Percentiles rank a stretch among this genome's conserved stretches.
Evolutionary conservation across 164 flowering plant species (phyloP).

Genomic region (Kalanchoe fedtschenkoi): DNA sequence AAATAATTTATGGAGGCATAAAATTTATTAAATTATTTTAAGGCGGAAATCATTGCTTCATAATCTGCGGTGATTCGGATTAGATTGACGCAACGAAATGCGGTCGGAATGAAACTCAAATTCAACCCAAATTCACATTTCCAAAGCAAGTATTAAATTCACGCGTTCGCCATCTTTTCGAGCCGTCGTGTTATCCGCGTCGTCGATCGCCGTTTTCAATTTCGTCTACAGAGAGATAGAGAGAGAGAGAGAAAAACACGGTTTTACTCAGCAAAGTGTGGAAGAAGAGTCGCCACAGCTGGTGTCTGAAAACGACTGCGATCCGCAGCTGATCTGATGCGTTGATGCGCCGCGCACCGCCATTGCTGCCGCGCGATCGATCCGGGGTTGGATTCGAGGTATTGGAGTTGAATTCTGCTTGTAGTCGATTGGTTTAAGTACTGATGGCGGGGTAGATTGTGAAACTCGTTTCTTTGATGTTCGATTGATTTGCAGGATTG

Average conservation of each 20-base stretch:
- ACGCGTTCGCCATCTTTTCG: background rate
- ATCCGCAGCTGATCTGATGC: background rate
- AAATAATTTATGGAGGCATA: background rate
- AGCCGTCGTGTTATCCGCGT: background rate
- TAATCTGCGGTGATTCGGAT: slow-evolving; percentile 4
- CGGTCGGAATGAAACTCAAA: slow-evolving; percentile 3
- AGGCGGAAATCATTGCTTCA: background rate
- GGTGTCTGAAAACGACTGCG: background rate
- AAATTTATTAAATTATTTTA: background rate
- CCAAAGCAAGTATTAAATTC: background rate
- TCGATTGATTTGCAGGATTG: background rate
- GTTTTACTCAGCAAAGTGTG: background rate
- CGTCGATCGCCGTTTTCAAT: background rate
- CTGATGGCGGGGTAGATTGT: background rate
- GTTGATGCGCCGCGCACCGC: background rate
- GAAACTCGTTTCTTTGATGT: background rate
- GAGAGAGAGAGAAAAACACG: background rate
- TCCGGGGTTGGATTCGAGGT: too few species aligned
- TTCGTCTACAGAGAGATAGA: too few species aligned
- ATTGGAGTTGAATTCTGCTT: background rate
- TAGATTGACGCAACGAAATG: background rate
- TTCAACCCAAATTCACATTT: background rate
- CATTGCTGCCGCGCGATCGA: background rate
- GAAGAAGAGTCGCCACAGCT: background rate
- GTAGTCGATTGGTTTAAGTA: background rate